Percentiles rank a stretch among this genome's conserved stretches.
Conservation (phyloP, 805 yeast genomes). For the Barnettozyma sp. region DNA sequence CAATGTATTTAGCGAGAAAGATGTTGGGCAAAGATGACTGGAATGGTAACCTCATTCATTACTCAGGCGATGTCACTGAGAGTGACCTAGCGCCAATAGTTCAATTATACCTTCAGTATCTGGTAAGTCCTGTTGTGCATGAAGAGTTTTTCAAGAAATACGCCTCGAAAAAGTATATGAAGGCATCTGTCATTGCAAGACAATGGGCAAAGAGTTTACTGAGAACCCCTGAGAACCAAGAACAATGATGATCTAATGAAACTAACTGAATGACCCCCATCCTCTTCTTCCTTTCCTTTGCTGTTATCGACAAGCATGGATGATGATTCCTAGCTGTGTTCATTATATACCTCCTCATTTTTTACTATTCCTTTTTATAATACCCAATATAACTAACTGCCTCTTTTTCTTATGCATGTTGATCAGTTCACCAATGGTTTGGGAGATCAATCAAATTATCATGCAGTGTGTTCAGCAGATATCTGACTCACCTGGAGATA, state of each 20-base stretch:
- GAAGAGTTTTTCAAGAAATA: constrained; percentile 93
- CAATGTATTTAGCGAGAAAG: constrained; percentile 79
- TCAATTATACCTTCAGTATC: constrained; percentile 67
- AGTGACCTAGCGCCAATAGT: constrained; percentile 66
- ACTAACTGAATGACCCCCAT: constrained; percentile 5
- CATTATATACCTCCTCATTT: too few relatives aligned
- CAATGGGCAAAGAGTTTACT: constrained; percentile 66
- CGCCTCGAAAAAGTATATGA: constrained; percentile 82
- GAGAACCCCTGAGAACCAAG: constrained; percentile 9
- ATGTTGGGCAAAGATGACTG: constrained; percentile 68
- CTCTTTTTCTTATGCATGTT: too few relatives aligned
- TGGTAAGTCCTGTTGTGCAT: constrained; percentile 75
- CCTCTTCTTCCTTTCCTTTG: constrained; percentile 2
- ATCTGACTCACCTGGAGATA: constrained; percentile 19
- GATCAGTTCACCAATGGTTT: too few relatives aligned
- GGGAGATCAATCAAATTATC: too few relatives aligned
- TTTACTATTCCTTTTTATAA: constrained; percentile 1
- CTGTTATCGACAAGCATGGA: too few relatives aligned
- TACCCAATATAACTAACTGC: too few relatives aligned
- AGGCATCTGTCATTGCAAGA: constrained; percentile 72
- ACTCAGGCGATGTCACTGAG: constrained; percentile 83
- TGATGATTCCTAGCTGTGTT: too few relatives aligned
- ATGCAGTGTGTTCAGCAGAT: too few relatives aligned
- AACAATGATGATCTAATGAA: constrained; percentile 2
- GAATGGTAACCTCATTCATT: constrained; percentile 83